Conservation (phyloP, 192 early-diverging fungal genomes). For the Gorgonomyces haynaldii region DNA sequence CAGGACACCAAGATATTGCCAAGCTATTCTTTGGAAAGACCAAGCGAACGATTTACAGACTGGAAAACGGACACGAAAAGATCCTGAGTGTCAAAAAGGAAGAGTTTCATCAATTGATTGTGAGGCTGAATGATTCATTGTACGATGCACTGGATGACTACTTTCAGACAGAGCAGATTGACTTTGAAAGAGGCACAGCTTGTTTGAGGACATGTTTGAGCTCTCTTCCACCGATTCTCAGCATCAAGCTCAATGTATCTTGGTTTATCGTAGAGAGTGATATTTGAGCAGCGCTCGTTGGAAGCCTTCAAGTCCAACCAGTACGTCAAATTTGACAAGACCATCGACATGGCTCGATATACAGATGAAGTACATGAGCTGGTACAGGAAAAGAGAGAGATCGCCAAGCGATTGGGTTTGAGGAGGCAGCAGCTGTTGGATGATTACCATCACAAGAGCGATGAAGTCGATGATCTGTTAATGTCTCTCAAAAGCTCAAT, state of each 20-base stretch:
- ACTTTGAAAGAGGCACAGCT: slow-evolving; percentile 14
- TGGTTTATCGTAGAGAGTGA: slow-evolving; percentile 15
- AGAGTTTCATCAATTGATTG: slow-evolving; percentile 23
- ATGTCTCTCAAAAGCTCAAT: no score
- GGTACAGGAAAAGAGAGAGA: background rate
- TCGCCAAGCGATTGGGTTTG: background rate
- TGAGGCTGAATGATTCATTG: slow-evolving; percentile 13
- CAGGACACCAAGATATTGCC: background rate
- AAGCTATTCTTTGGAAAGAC: slow-evolving; percentile 27
- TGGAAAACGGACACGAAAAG: slow-evolving; percentile 4
- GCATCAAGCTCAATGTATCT: slow-evolving; percentile 17
- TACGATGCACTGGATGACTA: slow-evolving; percentile 19
- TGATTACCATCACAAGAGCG: no score
- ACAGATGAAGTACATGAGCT: background rate
- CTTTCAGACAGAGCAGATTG: slow-evolving; percentile 17
- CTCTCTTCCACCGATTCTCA: slow-evolving; percentile 21
- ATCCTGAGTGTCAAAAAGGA: slow-evolving; percentile 20
- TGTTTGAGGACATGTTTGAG: slow-evolving; percentile 7
- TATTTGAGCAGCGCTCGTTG: slow-evolving; percentile 13
- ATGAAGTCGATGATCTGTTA: no score
- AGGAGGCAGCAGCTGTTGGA: no score
- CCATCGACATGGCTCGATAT: slow-evolving; percentile 18
- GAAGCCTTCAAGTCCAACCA: slow-evolving; percentile 18
- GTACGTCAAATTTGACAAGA: slow-evolving; percentile 15
- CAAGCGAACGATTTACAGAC: slow-evolving; percentile 14